Conservation (phyloP, 176 grass and related monocot genomes). For the Oryza nivara region DNA sequence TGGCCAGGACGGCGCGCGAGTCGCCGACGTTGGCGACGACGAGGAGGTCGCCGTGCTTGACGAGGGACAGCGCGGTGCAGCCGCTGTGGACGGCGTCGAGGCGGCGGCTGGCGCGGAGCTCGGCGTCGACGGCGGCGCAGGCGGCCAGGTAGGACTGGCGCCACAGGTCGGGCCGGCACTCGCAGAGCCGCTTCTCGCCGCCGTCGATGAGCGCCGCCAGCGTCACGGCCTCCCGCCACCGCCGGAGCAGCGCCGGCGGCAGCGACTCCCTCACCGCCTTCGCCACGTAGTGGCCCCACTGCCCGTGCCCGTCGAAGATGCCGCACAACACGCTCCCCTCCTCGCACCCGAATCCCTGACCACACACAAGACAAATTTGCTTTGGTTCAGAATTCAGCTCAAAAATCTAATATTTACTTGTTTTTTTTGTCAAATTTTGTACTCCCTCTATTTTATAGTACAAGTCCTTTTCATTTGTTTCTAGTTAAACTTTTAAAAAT, state of each 20-base stretch:
- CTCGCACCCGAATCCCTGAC: conserved; percentile 82
- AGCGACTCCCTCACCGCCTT: conserved; percentile 70
- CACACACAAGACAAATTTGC: neutral
- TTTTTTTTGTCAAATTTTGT: neutral
- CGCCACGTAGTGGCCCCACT: conserved; percentile 94
- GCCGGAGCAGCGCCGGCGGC: conserved; percentile 72
- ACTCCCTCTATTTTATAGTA: too few species aligned
- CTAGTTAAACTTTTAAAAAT: too few species aligned
- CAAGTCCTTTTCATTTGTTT: too few species aligned
- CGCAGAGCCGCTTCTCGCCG: conserved; percentile 53
- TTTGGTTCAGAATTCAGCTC: neutral
- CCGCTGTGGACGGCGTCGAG: conserved; percentile 80
- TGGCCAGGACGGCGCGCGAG: conserved; percentile 81
- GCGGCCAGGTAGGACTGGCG: conserved; percentile 56
- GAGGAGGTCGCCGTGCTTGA: conserved; percentile 82
- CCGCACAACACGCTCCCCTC: conserved; percentile 79
- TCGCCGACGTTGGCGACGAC: conserved; percentile 89
- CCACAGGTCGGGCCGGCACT: conserved; percentile 73
- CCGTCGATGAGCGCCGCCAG: conserved; percentile 60
- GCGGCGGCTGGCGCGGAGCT: conserved; percentile 56
- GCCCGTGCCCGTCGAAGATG: conserved; percentile 91
- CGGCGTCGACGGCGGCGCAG: conserved; percentile 67
- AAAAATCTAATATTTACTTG: neutral
- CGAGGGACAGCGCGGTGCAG: conserved; percentile 70
- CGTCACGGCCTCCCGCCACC: conserved; percentile 78